Conservation (phyloP, 2,329 filamentous ascomycete species). For the Epichloe sylvatica region DNA sequence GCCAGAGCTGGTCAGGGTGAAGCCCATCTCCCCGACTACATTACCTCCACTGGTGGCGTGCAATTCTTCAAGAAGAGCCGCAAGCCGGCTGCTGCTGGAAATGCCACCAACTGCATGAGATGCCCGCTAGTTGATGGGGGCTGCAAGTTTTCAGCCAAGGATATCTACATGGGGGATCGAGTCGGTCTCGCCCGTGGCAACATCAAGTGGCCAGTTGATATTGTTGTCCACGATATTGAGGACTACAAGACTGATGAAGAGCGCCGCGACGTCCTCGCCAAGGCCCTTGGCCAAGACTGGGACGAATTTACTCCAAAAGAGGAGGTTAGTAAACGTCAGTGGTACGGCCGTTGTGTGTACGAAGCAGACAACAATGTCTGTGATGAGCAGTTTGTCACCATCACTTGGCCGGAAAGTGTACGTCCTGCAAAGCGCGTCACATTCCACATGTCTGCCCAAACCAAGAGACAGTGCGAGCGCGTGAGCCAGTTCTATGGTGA, state of each 20-base stretch:
- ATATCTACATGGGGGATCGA: slow-evolving; percentile 62
- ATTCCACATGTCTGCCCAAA: slow-evolving; percentile 91
- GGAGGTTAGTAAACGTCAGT: slow-evolving; percentile 41
- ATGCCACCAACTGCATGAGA: slow-evolving; percentile 73
- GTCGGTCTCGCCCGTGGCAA: slow-evolving; percentile 50
- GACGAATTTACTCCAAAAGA: slow-evolving; percentile 31
- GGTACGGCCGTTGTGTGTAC: slow-evolving; percentile 94
- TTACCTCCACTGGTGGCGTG: slow-evolving; percentile 64
- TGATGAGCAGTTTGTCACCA: slow-evolving; percentile 81
- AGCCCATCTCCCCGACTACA: slow-evolving; percentile 58
- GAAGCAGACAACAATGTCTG: slow-evolving; percentile 87
- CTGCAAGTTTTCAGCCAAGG: slow-evolving; percentile 76
- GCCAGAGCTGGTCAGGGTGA: slow-evolving; percentile 26
- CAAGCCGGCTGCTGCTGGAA: slow-evolving; percentile 62
- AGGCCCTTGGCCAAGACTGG: slow-evolving; percentile 39
- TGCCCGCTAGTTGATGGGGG: slow-evolving; percentile 52
- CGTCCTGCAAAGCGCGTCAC: slow-evolving; percentile 68
- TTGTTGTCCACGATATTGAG: slow-evolving; percentile 88
- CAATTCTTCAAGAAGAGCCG: slow-evolving; percentile 63
- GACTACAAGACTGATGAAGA: slow-evolving; percentile 42
- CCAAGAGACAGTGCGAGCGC: slow-evolving; percentile 72
- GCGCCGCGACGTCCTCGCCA: slow-evolving; percentile 26
- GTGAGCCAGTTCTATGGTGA: slow-evolving; percentile 79
- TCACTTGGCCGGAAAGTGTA: slow-evolving; percentile 64
- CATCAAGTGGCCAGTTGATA: slow-evolving; percentile 67